phyloP scores from a whole-genome alignment of 2,329 filamentous ascomycete species.

The Talaromyces sp. region DNA sequence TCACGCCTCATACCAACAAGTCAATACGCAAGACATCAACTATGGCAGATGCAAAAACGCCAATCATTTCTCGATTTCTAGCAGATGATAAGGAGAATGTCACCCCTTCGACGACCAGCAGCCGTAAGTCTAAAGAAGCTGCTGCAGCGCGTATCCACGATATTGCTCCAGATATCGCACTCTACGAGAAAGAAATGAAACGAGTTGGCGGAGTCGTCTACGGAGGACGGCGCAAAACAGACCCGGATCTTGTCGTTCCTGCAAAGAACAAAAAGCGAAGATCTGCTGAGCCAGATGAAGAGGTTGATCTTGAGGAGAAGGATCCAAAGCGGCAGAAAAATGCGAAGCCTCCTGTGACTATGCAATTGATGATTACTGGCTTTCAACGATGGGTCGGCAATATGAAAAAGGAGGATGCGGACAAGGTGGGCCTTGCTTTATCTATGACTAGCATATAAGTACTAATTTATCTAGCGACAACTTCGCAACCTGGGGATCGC shows the following conservation, averaged over 20 bases:
- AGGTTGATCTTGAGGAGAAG: conserved; percentile 47
- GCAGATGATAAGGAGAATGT: conserved; percentile 76
- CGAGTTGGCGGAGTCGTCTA: conserved; percentile 65
- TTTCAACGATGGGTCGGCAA: conserved; percentile 78
- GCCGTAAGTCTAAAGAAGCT: conserved; percentile 82
- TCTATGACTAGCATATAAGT: conserved; percentile 15
- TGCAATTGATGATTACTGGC: conserved; percentile 77
- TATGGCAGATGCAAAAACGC: conserved; percentile 48
- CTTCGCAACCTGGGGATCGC: conserved; percentile 79
- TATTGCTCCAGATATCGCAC: conserved; percentile 76
- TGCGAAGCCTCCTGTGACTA: conserved; percentile 60
- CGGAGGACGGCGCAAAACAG: conserved; percentile 51
- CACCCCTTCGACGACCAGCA: conserved; percentile 71
- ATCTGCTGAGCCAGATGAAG: conserved; percentile 46
- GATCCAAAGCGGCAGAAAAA: conserved; percentile 62
- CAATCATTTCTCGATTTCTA: conserved; percentile 50
- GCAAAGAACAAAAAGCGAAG: conserved; percentile 44
- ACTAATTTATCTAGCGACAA: conserved; percentile 57
- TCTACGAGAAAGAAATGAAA: conserved; percentile 93
- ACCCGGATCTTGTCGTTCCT: conserved; percentile 35
- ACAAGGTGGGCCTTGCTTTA: conserved; percentile 61
- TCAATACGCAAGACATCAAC: conserved; percentile 31
- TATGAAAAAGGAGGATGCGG: conserved; percentile 69
- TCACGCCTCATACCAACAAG: conserved; percentile 20
- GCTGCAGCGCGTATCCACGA: conserved; percentile 74